Evolutionary conservation across 495 filamentous ascomycete species (phyloP), one percentile per base, ranked within the genome.

Genomic region (Penicillium herquei): DNA sequence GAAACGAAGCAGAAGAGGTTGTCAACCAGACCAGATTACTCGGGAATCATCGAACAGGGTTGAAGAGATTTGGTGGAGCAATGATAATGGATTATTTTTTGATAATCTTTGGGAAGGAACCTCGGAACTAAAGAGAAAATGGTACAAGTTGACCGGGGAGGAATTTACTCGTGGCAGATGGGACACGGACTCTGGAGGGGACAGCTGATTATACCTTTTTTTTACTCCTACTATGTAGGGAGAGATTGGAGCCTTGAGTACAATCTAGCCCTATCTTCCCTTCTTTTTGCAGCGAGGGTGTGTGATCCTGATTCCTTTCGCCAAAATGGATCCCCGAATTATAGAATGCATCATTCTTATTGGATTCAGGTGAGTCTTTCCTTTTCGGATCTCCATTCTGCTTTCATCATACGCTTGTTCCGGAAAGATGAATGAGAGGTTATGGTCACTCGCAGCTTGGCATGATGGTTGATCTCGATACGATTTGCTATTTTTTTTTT

Each of bases 11-110:
- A 26, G 40, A 47, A 35, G 18, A 37, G 34, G 52, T 65, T 65
- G 49, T 17, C 44, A 64, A 61, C 45, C 48, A 43, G 62, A 61
- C 62, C 21, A 51, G 40, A 39, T 37, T 37, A 39, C 48, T 7
- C 40, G 18, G 50, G 50, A 7, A 16, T 45, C 12, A 37, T 14
- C 14, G 42, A 46, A n/a, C 31, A 8, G 31, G 7, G 30, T 33
- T 32, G 43, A 7, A 21, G 11, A 13, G 13, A 26, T 26, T 26
- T 26, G 21, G 21, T 26, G 21, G 4, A 26, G 21, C 21, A 26
- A 26, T 18, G 31, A 46, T 26, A 46, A 46, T 46, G 41, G 9
- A 11, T 21, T 21, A 21, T 26, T 44, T 44, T 17, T 21, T 44
- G 35, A 21, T 21, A 12, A 44, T 21, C 8, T 26, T 26, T 26